These are phyloP conservation scores for Kluyveromyces sp. DNA, from an alignment of 1,139 yeast species.

Conservation along the genomic window DNA sequence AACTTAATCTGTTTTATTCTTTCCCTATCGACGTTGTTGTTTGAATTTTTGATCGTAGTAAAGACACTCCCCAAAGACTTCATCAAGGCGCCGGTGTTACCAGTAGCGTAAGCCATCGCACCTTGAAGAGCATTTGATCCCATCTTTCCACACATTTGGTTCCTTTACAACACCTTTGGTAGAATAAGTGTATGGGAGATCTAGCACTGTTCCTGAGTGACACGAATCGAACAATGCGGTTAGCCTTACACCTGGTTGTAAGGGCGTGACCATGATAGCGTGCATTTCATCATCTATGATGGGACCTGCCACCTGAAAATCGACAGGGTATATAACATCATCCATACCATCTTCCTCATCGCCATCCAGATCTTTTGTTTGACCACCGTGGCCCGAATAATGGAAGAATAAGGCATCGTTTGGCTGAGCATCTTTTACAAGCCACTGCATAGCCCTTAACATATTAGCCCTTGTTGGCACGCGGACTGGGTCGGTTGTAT, in stretches of 20 bases:
- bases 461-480: slow-evolving; percentile 76
- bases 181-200: slow-evolving; percentile 80
- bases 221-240: slow-evolving; percentile 90
- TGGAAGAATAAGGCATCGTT: slow-evolving; percentile 82
- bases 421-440: slow-evolving; percentile 74
- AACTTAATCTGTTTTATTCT: slow-evolving; percentile 51
- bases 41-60: slow-evolving; percentile 34
- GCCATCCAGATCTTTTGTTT: slow-evolving; percentile 69
- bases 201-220: slow-evolving; percentile 88
- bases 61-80: slow-evolving; percentile 44
- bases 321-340: slow-evolving; percentile 87
- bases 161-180: slow-evolving; percentile 89
- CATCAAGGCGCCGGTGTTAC: slow-evolving; percentile 54
- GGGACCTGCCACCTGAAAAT: slow-evolving; percentile 65
- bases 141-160: slow-evolving; percentile 79
- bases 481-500: slow-evolving; percentile 50
- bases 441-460: slow-evolving; percentile 84
- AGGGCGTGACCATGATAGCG: slow-evolving; percentile 65
- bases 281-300: slow-evolving; percentile 83
- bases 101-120: slow-evolving; percentile 62
- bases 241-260: slow-evolving; percentile 76
- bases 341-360: slow-evolving; percentile 90
- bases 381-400: slow-evolving; percentile 93
- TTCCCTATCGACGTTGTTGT: slow-evolving; percentile 35
- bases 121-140: slow-evolving; percentile 71